Percentiles rank a stretch among this genome's conserved stretches.
phyloP scores from a whole-genome alignment of 1,284 basidiomycete genomes.

The Trametes sp. region DNA sequence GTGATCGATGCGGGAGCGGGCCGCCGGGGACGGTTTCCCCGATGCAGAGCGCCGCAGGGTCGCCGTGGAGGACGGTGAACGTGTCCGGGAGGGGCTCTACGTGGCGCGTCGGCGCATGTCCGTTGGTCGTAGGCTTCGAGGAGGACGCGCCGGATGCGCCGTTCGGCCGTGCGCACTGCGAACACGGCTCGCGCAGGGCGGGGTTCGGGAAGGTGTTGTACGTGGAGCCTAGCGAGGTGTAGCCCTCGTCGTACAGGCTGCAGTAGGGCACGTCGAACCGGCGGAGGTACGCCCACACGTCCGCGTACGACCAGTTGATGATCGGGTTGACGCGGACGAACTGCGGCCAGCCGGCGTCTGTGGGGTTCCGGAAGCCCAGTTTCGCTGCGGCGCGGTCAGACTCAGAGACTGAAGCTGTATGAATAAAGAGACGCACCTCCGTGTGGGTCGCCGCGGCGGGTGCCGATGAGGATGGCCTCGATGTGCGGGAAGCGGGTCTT shows the following conservation, averaged over 20 bases:
- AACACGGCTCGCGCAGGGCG: slow-evolving; percentile 54
- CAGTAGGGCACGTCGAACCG: slow-evolving; percentile 87
- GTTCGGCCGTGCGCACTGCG: slow-evolving; percentile 39
- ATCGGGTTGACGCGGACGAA: slow-evolving; percentile 96
- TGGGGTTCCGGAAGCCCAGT: slow-evolving; percentile 77
- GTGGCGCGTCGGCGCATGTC: not conserved
- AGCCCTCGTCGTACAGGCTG: slow-evolving; percentile 90
- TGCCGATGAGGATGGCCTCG: slow-evolving; percentile 89
- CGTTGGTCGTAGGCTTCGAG: not conserved
- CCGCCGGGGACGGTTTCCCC: slow-evolving; percentile 27
- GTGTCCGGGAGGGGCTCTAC: slow-evolving; percentile 29
- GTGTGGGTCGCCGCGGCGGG: slow-evolving; percentile 89
- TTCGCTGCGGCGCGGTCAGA: slow-evolving; percentile 52
- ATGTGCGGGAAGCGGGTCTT: slow-evolving; percentile 70
- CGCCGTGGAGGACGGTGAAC: slow-evolving; percentile 28
- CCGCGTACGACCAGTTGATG: slow-evolving; percentile 91
- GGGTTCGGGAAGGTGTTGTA: slow-evolving; percentile 96
- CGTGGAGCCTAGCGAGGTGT: slow-evolving; percentile 95
- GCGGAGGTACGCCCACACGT: slow-evolving; percentile 91
- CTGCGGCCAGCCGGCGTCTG: slow-evolving; percentile 88
- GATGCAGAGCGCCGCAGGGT: slow-evolving; percentile 20
- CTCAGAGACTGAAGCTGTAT: no score
- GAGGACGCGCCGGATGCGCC: no score
- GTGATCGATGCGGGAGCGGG: slow-evolving; percentile 28
- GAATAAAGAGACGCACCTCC: no score